A percentile compares a stretch with the other conserved stretches of the same genome.
Conservation (phyloP, 768 basidiomycete species). For the Lactarius akahatsu region DNA sequence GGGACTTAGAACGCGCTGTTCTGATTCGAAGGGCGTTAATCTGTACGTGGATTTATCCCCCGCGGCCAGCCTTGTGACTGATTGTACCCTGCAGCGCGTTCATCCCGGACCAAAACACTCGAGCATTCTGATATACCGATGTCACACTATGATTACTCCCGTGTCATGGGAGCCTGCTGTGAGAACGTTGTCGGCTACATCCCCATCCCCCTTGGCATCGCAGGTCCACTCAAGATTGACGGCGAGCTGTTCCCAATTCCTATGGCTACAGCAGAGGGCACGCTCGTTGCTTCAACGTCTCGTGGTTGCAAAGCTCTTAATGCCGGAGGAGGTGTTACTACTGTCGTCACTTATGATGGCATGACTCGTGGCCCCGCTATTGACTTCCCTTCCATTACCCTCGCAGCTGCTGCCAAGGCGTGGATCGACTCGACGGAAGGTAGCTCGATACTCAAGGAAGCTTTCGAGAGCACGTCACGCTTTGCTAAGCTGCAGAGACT, state of each 20-base stretch:
- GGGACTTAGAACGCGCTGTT: conserved; percentile 85
- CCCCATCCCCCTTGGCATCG: conserved; percentile 93
- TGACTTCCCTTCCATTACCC: conserved; percentile 80
- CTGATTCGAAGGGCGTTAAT: conserved; percentile 82
- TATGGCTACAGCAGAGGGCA: conserved; percentile 99
- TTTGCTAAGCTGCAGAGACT: conserved; percentile 85
- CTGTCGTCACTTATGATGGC: conserved; percentile 86
- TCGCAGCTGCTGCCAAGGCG: conserved; percentile 79
- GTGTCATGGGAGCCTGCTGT: conserved; percentile 95
- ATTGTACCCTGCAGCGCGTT: conserved; percentile 57
- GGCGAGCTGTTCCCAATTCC: conserved; percentile 84
- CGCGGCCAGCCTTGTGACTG: conserved; percentile 9
- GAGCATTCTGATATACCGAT: conserved; percentile 83
- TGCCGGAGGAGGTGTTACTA: conserved; percentile 91
- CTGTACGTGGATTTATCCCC: conserved; percentile 54
- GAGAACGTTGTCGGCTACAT: conserved; percentile 99
- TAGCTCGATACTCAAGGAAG: conserved; percentile 66
- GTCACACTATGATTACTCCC: conserved; percentile 86
- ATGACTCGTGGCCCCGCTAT: conserved; percentile 99
- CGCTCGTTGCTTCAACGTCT: conserved; percentile 94
- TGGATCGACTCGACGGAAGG: conserved; percentile 89
- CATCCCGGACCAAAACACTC: conserved; percentile 78
- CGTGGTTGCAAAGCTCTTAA: conserved; percentile 98
- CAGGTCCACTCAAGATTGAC: conserved; percentile 92
- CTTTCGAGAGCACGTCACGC: conserved; percentile 93